Evolutionary conservation across 352 stramenopile species (phyloP).

Genomic region (Pythium angustatum): DNA sequence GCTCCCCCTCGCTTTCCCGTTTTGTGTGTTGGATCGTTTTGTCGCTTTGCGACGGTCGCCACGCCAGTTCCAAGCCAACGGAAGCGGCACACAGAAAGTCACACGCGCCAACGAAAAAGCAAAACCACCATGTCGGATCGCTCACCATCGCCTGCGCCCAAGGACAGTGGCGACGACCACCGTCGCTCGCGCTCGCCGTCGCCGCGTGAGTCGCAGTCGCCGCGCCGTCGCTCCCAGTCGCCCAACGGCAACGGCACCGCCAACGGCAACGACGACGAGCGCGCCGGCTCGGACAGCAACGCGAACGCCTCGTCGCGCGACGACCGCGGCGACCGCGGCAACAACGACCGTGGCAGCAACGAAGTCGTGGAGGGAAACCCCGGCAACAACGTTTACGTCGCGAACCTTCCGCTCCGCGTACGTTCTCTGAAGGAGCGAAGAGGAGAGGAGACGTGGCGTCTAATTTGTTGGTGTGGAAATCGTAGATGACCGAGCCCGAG

Average conservation of each 20-base stretch:
- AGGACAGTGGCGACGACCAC: slow-evolving; percentile 24
- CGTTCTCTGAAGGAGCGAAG: slow-evolving; percentile 5
- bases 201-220: slow-evolving; percentile 15
- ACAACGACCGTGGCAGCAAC: not conserved
- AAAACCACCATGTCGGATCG: slow-evolving; percentile 35
- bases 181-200: slow-evolving; percentile 29
- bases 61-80: slow-evolving; percentile 20
- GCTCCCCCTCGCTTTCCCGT: no score
- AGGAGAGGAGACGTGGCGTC: not conserved
- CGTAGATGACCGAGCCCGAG: slow-evolving; percentile 48
- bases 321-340: slow-evolving; percentile 10
- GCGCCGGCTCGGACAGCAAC: slow-evolving; percentile 13
- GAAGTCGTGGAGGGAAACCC: slow-evolving; percentile 36
- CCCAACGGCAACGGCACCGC: slow-evolving; percentile 22
- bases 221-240: slow-evolving; percentile 47
- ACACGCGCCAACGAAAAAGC: not conserved
- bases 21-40: slow-evolving; percentile 28
- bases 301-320: slow-evolving; percentile 12
- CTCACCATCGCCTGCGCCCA: slow-evolving; percentile 31
- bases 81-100: slow-evolving; percentile 15
- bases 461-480: slow-evolving; percentile 12
- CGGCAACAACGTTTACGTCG: slow-evolving; percentile 84
- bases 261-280: slow-evolving; percentile 6
- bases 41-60: slow-evolving; percentile 19
- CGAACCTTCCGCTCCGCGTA: slow-evolving; percentile 62